A percentile compares a stretch with the other conserved stretches of the same genome.
Evolutionary conservation across 2,329 filamentous ascomycete genomes (phyloP).

Genomic region (Ophiostoma sp.): DNA sequence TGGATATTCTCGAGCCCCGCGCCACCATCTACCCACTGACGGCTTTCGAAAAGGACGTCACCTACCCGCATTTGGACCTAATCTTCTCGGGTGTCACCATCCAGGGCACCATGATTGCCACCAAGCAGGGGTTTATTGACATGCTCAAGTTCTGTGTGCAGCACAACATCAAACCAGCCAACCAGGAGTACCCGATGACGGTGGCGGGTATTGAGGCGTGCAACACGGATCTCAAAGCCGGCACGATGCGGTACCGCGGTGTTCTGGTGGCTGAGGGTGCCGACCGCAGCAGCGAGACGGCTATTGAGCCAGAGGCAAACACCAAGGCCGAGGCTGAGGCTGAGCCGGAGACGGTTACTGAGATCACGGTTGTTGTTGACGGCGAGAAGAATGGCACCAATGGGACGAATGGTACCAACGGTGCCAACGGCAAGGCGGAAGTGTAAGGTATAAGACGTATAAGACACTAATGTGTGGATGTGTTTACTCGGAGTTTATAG

Average conservation of each 20-base stretch:
- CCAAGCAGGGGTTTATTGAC: slow-evolving; percentile 59
- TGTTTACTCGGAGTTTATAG: background rate
- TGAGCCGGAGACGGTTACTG: background rate
- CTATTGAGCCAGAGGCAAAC: background rate
- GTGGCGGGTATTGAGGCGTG: slow-evolving; percentile 52
- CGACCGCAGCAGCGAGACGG: slow-evolving; percentile 7
- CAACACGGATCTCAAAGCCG: slow-evolving; percentile 56
- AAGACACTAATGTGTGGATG: background rate
- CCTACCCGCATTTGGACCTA: slow-evolving; percentile 46
- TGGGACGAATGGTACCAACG: background rate
- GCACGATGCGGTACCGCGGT: slow-evolving; percentile 54
- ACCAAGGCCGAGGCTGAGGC: background rate
- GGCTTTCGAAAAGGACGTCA: slow-evolving; percentile 6
- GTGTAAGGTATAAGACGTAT: no score
- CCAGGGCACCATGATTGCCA: slow-evolving; percentile 49
- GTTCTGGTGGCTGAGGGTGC: slow-evolving; percentile 40
- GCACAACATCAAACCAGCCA: slow-evolving; percentile 58
- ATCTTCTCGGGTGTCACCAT: slow-evolving; percentile 58
- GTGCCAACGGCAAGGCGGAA: background rate
- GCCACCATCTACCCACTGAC: slow-evolving; percentile 49
- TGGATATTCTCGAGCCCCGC: slow-evolving; percentile 53
- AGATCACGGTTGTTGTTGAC: background rate
- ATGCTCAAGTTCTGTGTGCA: slow-evolving; percentile 62
- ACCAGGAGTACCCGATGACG: slow-evolving; percentile 56
- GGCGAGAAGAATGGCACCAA: background rate